Evolutionary conservation across 768 basidiomycete species (phyloP), one percentile per base, ranked within the genome.

Genomic region (Russula sp.): DNA sequence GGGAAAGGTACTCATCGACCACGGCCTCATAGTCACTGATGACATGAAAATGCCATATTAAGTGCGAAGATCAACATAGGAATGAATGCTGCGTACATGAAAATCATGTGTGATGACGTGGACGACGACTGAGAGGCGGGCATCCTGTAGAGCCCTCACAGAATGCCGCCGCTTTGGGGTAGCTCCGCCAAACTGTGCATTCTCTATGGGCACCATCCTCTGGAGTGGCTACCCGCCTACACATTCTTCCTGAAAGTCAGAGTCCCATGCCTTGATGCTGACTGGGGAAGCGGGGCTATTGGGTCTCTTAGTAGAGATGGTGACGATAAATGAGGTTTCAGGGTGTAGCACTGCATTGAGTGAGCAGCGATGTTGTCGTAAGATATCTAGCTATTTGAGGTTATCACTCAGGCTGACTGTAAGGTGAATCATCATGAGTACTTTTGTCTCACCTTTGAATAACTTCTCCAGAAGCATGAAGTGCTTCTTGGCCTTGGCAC

Each of bases 1-100:
- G 55, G 29, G 61, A 65, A 7, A 64, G 58, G 29, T 60, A 64
- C 50, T 66, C 65, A 41, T 66, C 65, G 49, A 64, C 65, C 1
- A 66, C 45, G 1, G 62, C 51, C 56, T 66, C 65, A 13, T 64
- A 66, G 25, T 64, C 58, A 3, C 65, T 66, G 7, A 9, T 34
- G 36, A 39, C 2, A 41, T 48, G 8, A n/a, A 39, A 6, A 9
- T 6, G 35, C 11, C 14, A 22, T 22, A 16, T n/a, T 7, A 18
- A 25, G n/a, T 13, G 16, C 32, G 32, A 49, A 16, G 11, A 20
- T 11, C 38, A 25, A 10, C 13, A 22, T 3, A 18, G 32, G 0
- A 25, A 16, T 14, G n/a, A n/a, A n/a, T 5, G 3, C n/a, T 41
- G 18, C 62, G 38, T 38, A 66, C 65, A 66, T 34, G 36, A 32